A percentile compares a stretch with the other conserved stretches of the same genome.
Evolutionary conservation across 2,329 filamentous ascomycete genomes (phyloP).

Genomic region (Neurospora crassa): DNA sequence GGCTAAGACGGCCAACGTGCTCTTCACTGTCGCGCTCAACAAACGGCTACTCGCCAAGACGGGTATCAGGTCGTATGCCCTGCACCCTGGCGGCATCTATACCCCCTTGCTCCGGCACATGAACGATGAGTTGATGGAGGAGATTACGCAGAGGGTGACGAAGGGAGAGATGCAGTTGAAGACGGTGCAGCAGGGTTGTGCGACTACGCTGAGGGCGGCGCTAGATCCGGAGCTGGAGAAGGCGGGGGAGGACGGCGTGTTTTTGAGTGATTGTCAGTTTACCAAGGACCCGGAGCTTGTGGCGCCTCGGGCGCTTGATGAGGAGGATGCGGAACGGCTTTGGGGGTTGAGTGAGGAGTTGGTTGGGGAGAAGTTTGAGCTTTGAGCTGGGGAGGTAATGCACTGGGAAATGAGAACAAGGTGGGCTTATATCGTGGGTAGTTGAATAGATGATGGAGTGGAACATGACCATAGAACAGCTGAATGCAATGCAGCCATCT

Average conservation of each 20-base stretch:
- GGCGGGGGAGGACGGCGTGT: constrained; percentile 20
- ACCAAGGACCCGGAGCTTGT: constrained; percentile 19
- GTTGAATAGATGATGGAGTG: not conserved
- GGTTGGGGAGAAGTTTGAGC: constrained; percentile 26
- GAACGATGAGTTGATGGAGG: constrained; percentile 6
- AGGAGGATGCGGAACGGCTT: constrained; percentile 26
- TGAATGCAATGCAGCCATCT: not conserved
- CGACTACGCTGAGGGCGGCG: constrained; percentile 32
- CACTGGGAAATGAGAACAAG: not conserved
- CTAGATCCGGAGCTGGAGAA: constrained; percentile 29
- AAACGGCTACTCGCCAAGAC: constrained; percentile 20
- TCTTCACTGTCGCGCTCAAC: constrained; percentile 30
- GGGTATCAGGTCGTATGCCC: constrained; percentile 24
- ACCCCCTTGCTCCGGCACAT: constrained; percentile 19
- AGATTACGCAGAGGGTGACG: constrained; percentile 15
- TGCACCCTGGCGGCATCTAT: constrained; percentile 28
- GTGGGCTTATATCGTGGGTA: not conserved
- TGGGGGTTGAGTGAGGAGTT: constrained; percentile 29
- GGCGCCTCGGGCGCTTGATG: constrained; percentile 25
- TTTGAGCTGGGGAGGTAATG: not conserved
- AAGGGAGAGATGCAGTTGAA: constrained; percentile 15
- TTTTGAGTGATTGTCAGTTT: constrained; percentile 26
- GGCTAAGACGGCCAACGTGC: constrained; percentile 35
- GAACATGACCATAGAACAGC: not conserved
- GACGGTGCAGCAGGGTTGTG: constrained; percentile 30